phyloP scores from a whole-genome alignment of 805 yeast species.

The Metschnikowia amazonensis region DNA sequence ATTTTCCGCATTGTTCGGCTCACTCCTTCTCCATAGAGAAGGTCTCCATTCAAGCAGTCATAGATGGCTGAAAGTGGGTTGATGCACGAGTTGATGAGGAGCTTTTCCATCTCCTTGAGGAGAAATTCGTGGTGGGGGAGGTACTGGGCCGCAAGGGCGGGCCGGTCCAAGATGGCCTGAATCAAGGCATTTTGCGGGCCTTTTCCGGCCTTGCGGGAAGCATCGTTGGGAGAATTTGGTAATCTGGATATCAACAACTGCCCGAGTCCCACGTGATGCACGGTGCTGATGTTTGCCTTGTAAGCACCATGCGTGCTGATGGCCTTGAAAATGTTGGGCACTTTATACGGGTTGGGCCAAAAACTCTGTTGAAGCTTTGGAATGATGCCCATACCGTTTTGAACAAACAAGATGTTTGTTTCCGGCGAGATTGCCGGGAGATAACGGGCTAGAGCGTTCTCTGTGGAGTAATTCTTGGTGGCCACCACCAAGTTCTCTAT shows the following conservation, averaged over 20 bases:
- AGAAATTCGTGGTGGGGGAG: conserved; percentile 43
- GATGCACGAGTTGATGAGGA: conserved; percentile 76
- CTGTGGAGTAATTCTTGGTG: conserved; percentile 77
- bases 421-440: conserved; percentile 43
- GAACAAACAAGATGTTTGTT: conserved; percentile 66
- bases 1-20: conserved; percentile 36
- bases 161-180: conserved; percentile 21
- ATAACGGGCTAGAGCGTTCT: conserved; percentile 56
- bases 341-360: conserved; percentile 45
- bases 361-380: conserved; percentile 47
- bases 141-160: conserved; percentile 25
- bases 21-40: conserved; percentile 41
- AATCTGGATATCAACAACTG: conserved; percentile 54
- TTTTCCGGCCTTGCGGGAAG: conserved; percentile 11
- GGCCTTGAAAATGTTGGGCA: conserved; percentile 69
- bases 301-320: conserved; percentile 83
- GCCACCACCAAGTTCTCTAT: conserved; percentile 65
- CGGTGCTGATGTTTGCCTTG: conserved; percentile 31
- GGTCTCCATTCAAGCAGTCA: conserved; percentile 75
- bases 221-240: conserved; percentile 32
- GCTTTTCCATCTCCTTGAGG: conserved; percentile 65
- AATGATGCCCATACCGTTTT: conserved; percentile 78
- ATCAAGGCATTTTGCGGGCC: conserved; percentile 11
- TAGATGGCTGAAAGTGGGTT: conserved; percentile 79
- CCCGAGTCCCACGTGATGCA: conserved; percentile 70